Evolutionary conservation across 768 basidiomycete species (phyloP), one percentile per base, ranked within the genome.

Genomic region (Boletus sp.): DNA sequence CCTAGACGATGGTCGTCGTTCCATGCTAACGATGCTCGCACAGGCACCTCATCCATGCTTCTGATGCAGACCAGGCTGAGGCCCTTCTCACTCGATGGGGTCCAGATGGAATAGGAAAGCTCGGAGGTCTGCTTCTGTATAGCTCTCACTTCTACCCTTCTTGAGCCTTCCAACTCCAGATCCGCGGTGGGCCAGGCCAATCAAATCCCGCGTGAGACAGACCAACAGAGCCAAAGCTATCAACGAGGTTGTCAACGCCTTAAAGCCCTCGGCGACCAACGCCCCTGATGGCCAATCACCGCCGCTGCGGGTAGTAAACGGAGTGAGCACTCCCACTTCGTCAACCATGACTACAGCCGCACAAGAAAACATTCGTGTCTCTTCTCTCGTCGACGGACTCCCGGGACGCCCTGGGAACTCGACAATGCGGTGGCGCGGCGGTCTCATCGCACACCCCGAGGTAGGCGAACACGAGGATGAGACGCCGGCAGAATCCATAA

Each of bases 41-140:
- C 68, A 94, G 92, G 52, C 93, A 96, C 76, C 80, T 93, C 60
- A 86, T 94, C 10, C 93, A 95, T 75, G 92, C 94, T 32, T 93
- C 90, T 55, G 90, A 94, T 74, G 90, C 88, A 12, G 90, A 90
- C 74, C 90, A 95, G 69, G 83, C 90, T 35, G 90, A 91, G 71
- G 92, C 89, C 28, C 79, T 95, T 57, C 85, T 95, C 48, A 86
- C 83, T 62, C 83, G 92, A 54, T 94, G 94, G 92, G 88, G 89
- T 37, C 88, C 89, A 45, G 93, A 95, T 73, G 87, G 92, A 40
- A 74, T 92, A 71, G 92, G 92, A 57, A 94, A 95, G 73, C 76
- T 94, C 50, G 91, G 89, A 76, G 88, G 92, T 92, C 66, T 75
- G 84, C 58, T 64, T 56, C 54, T 50, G 30, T 44, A 20, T 45